phyloP scores from a whole-genome alignment of 139 green algal species.

The Mychonastes homosphaera region DNA sequence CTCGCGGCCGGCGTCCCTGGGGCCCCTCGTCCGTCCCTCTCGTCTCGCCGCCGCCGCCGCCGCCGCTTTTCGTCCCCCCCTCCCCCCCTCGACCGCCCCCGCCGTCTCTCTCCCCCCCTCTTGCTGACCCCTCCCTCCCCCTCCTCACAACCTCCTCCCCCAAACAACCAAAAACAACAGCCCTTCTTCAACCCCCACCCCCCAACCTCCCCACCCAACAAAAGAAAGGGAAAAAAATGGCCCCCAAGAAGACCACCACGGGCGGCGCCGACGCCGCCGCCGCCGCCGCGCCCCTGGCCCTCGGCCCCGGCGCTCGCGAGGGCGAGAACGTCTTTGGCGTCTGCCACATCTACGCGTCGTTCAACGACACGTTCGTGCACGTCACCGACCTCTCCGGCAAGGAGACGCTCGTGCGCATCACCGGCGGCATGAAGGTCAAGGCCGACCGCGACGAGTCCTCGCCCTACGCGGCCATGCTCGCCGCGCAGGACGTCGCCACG shows the following conservation, averaged over 20 bases:
- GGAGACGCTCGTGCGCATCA: slow-evolving; percentile 93
- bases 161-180: too few species aligned
- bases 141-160: too few species aligned
- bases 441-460: slow-evolving; percentile 98
- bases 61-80: too few species aligned
- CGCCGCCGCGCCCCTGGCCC: slow-evolving; percentile 54
- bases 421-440: slow-evolving; percentile 99
- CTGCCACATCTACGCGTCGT: slow-evolving; percentile 98
- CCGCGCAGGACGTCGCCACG: slow-evolving; percentile 92
- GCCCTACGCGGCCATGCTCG: slow-evolving; percentile 99
- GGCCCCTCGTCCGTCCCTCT: too few species aligned
- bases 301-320: slow-evolving; percentile 74
- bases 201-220: too few species aligned
- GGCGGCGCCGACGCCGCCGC: slow-evolving; percentile 1
- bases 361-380: slow-evolving; percentile 99
- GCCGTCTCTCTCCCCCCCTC: too few species aligned
- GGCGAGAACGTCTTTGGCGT: slow-evolving; percentile 97
- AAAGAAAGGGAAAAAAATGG: too few species aligned
- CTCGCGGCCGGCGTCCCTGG: too few species aligned
- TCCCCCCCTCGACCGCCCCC: too few species aligned
- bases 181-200: too few species aligned
- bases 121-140: too few species aligned
- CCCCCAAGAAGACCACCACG: slow-evolving; percentile 16
- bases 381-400: slow-evolving; percentile 98
- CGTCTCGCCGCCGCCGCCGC: too few species aligned